phyloP scores from a whole-genome alignment of 176 grass and related monocot species.

The Ensete glaucum region DNA sequence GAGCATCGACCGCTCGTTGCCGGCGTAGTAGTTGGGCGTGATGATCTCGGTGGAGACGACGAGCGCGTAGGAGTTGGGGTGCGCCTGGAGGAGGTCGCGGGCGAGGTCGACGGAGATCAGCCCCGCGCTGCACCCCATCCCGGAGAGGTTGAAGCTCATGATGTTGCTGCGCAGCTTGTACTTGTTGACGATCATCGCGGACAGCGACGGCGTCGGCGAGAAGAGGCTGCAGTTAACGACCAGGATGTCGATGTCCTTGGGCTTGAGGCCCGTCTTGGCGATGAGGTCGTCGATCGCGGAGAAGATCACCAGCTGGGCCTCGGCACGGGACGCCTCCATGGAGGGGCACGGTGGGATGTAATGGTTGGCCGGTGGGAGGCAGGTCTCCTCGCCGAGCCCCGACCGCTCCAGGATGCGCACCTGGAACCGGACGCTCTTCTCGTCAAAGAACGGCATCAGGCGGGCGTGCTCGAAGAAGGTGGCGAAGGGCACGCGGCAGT shows the following conservation, averaged over 20 bases:
- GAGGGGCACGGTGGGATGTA: conserved; percentile 37
- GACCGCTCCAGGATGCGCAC: conserved; percentile 30
- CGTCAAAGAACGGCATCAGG: conserved; percentile 33
- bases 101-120: conserved; percentile 43
- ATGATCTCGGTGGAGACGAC: conserved; percentile 13
- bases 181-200: conserved; percentile 38
- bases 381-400: conserved; percentile 49
- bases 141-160: conserved; percentile 32
- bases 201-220: conserved; percentile 44
- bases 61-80: neutral
- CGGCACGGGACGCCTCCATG: conserved; percentile 26
- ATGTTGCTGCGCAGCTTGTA: conserved; percentile 40
- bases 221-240: conserved; percentile 62
- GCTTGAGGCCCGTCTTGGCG: conserved; percentile 25
- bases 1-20: conserved; percentile 11
- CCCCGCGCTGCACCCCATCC: conserved; percentile 54
- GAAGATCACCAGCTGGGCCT: conserved; percentile 43
- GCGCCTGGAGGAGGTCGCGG: conserved; percentile 34
- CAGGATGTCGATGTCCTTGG: conserved; percentile 30
- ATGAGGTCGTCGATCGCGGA: conserved; percentile 42
- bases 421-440: conserved; percentile 16
- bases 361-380: conserved; percentile 38
- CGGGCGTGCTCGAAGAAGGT: conserved; percentile 35
- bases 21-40: conserved; percentile 15
- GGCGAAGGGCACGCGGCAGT: conserved; percentile 28